phyloP scores from a whole-genome alignment of 768 basidiomycete genomes.

The Sporobolomyces phaffii region DNA sequence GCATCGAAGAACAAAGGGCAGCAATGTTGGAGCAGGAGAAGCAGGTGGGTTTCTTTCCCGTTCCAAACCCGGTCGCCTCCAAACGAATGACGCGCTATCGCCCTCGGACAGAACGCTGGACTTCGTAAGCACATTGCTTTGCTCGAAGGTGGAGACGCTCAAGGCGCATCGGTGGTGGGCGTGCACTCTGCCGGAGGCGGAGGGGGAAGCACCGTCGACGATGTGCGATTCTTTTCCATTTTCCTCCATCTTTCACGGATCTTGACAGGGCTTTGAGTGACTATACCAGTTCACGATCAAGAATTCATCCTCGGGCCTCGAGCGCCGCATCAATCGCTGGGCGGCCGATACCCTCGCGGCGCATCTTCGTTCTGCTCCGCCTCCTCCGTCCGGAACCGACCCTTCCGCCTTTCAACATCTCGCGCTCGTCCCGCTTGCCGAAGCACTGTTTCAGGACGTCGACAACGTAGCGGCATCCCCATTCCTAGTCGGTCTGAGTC shows the following conservation, averaged over 20 bases:
- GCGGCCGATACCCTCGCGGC: conserved; percentile 65
- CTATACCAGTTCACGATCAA: conserved; percentile 91
- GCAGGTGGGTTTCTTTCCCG: conserved; percentile 11
- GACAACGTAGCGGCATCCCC: conserved; percentile 47
- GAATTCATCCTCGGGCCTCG: conserved; percentile 75
- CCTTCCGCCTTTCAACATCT: conserved; percentile 14
- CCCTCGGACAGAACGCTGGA: conserved; percentile 61
- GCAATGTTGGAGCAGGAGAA: conserved; percentile 38
- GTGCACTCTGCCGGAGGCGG: conserved; percentile 31
- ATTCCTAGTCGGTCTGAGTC: conserved; percentile 55
- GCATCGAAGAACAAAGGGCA: conserved; percentile 28
- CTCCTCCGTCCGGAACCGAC: conserved; percentile 49
- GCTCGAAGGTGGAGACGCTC: conserved; percentile 60
- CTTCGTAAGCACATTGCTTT: conserved; percentile 64
- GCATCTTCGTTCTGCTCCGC: conserved; percentile 55
- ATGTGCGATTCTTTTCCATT: conserved; percentile 19
- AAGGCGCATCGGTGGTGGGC: conserved; percentile 27
- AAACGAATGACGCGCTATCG: background rate
- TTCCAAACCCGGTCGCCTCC: background rate
- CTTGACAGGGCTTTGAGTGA: too few relatives aligned
- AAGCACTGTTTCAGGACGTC: conserved; percentile 50
- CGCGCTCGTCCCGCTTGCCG: conserved; percentile 47
- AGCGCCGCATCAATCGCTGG: conserved; percentile 80
- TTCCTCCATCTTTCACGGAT: too few relatives aligned
- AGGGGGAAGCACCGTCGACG: conserved; percentile 34